Percentiles rank a stretch among this genome's conserved stretches.
phyloP scores from a whole-genome alignment of 2,329 filamentous ascomycete species.

The Colletotrichum tropicicola region DNA sequence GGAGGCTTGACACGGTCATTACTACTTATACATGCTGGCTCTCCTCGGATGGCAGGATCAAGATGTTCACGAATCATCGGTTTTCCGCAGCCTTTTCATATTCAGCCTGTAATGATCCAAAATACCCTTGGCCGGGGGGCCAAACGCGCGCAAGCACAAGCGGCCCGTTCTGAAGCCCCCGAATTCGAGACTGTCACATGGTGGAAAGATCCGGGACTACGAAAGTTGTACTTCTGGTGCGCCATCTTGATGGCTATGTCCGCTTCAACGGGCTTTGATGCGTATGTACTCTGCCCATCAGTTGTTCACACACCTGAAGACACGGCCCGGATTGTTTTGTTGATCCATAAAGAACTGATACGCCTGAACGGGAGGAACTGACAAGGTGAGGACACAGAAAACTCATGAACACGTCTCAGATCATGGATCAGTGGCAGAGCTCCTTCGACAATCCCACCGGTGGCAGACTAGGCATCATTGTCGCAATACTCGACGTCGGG shows the following conservation, averaged over 20 bases:
- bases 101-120: neutral
- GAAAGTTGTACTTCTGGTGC: slow-evolving; percentile 61
- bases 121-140: neutral
- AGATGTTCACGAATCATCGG: too few relatives aligned
- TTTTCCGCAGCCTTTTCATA: too few relatives aligned
- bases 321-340: neutral
- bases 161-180: slow-evolving; percentile 54
- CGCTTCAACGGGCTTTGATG: slow-evolving; percentile 69
- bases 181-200: slow-evolving; percentile 63
- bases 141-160: neutral
- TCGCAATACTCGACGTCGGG: slow-evolving; percentile 60
- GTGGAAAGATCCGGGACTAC: slow-evolving; percentile 63
- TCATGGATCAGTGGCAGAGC: slow-evolving; percentile 60
- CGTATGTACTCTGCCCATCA: neutral
- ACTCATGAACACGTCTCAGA: slow-evolving; percentile 66
- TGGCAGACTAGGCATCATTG: slow-evolving; percentile 55
- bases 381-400: slow-evolving; percentile 42
- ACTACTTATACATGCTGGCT: too few relatives aligned
- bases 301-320: too few relatives aligned
- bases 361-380: neutral
- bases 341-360: too few relatives aligned
- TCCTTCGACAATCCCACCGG: slow-evolving; percentile 50
- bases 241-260: slow-evolving; percentile 66
- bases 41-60: too few relatives aligned
- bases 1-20: too few relatives aligned